phyloP scores from a whole-genome alignment of 2,329 filamentous ascomycete species.

The Penicillium expansum region DNA sequence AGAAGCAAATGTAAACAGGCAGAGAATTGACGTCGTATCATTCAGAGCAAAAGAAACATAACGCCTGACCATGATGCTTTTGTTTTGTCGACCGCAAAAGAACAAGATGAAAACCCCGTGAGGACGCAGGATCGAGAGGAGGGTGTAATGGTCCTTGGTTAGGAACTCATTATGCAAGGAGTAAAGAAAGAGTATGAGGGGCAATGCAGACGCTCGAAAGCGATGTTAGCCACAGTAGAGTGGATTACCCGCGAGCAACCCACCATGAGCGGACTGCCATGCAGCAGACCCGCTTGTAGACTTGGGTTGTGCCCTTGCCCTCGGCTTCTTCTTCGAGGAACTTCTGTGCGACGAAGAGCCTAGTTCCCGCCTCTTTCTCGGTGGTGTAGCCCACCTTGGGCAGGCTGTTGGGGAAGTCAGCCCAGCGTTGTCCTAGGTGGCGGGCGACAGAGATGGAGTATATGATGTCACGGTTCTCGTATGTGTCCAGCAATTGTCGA shows the following conservation, averaged over 20 bases:
- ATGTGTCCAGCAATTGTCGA: conserved; percentile 69
- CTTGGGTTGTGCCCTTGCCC: conserved; percentile 70
- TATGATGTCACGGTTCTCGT: conserved; percentile 84
- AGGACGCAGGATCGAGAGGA: conserved; percentile 8
- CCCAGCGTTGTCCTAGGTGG: conserved; percentile 66
- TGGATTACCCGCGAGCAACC: conserved; percentile 36
- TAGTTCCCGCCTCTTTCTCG: conserved; percentile 65
- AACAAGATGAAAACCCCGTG: conserved; percentile 6
- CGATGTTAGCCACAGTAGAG: neutral
- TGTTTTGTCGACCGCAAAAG: conserved; percentile 14
- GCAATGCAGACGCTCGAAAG: neutral
- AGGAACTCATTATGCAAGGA: conserved; percentile 10
- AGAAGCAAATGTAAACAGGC: neutral
- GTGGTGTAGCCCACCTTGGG: conserved; percentile 59
- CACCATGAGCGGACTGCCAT: conserved; percentile 62
- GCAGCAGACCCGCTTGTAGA: conserved; percentile 67
- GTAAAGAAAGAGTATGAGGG: conserved; percentile 4
- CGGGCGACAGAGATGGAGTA: conserved; percentile 83
- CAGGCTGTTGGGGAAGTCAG: conserved; percentile 57
- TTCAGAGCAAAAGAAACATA: conserved; percentile 10
- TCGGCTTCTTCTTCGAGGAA: conserved; percentile 66
- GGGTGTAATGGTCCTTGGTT: neutral
- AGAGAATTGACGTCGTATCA: conserved; percentile 5
- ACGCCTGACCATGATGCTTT: conserved; percentile 30
- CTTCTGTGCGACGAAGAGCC: conserved; percentile 66